phyloP scores from a whole-genome alignment of 805 yeast species.

The Tetrapisispora fleetii region DNA sequence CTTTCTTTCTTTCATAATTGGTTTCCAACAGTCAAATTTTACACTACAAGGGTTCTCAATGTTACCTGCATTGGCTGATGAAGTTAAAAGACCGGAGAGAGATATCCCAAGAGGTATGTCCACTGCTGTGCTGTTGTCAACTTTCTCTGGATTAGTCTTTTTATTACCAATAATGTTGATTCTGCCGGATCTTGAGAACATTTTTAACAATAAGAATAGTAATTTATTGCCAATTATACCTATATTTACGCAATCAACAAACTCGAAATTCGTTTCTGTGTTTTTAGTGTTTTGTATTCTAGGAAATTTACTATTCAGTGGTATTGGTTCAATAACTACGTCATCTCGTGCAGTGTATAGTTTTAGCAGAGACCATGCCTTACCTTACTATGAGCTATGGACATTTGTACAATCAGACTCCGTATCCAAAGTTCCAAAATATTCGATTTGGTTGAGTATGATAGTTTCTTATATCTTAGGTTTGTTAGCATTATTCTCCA shows the following conservation, averaged over 20 bases:
- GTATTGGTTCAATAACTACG: constrained; percentile 71
- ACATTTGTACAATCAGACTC: constrained; percentile 49
- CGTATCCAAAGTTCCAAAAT: constrained; percentile 54
- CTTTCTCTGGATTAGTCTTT: constrained; percentile 61
- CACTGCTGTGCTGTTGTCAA: constrained; percentile 52
- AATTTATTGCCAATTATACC: constrained; percentile 71
- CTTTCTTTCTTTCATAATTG: constrained; percentile 61
- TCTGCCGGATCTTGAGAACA: constrained; percentile 50
- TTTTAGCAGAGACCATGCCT: constrained; percentile 74
- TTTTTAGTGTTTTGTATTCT: constrained; percentile 54
- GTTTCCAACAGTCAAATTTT: constrained; percentile 68
- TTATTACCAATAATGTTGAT: constrained; percentile 63
- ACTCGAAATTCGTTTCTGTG: constrained; percentile 58
- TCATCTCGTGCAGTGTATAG: constrained; percentile 77
- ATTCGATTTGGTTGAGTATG: constrained; percentile 59
- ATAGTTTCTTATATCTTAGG: constrained; percentile 51
- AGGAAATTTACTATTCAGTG: constrained; percentile 66
- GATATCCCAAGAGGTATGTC: constrained; percentile 68
- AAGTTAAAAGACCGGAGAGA: constrained; percentile 64
- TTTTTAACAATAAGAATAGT: constrained; percentile 40
- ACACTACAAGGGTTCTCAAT: constrained; percentile 78
- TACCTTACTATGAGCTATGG: constrained; percentile 60
- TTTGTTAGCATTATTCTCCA: constrained; percentile 54
- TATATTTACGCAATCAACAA: constrained; percentile 61
- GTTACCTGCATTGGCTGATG: constrained; percentile 74